Conservation (phyloP, 345 rosid genomes). For the Brassica incana region DNA sequence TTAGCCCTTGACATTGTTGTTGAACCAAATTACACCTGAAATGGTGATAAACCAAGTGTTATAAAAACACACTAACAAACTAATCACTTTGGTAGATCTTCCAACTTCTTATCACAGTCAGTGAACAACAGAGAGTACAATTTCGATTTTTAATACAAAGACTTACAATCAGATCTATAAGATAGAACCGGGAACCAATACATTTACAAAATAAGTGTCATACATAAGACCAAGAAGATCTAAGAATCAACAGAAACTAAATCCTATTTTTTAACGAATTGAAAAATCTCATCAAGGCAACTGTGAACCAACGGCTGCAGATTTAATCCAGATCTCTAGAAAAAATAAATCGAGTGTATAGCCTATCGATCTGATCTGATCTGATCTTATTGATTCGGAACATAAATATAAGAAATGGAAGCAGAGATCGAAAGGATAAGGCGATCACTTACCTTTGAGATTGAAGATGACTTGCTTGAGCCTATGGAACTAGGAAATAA, state of each 20-base stretch:
- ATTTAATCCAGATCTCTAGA: constrained; percentile 22
- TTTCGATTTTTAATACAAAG: background rate
- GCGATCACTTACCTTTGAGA: background rate
- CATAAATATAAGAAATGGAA: background rate
- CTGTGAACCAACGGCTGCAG: background rate
- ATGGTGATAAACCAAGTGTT: background rate
- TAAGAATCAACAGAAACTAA: background rate
- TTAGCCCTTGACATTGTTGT: constrained; percentile 32
- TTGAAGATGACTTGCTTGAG: constrained; percentile 16
- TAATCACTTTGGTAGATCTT: constrained; percentile 6
- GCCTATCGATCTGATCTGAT: constrained; percentile 15
- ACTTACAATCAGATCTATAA: background rate
- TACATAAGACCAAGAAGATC: background rate
- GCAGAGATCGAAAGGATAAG: background rate
- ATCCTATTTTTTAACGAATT: background rate
- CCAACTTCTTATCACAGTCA: constrained; percentile 4
- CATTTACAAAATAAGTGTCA: background rate
- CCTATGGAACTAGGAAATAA: constrained; percentile 1
- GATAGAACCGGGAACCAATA: background rate
- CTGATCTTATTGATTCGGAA: constrained; percentile 8
- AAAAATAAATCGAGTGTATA: background rate
- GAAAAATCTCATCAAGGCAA: background rate
- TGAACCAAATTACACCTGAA: constrained; percentile 30
- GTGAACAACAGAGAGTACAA: background rate
- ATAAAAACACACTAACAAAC: background rate